Base-by-base conservation (phyloP, 495 filamentous ascomycete genomes). In the Daldinia concentrica region DNA sequence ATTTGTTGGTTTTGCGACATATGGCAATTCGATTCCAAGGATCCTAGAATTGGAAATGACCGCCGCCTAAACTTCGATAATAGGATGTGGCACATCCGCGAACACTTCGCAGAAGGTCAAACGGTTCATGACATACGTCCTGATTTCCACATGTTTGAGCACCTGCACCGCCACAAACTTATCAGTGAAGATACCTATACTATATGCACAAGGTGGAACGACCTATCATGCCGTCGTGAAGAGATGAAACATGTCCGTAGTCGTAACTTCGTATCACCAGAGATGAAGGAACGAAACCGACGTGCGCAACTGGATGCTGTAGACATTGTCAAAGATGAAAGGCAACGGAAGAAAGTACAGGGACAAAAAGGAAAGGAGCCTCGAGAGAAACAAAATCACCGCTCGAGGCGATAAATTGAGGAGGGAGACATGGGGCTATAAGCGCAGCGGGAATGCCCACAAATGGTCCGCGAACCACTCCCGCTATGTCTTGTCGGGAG, bases 1-100 rank as follows among this genome's bases (percentile, higher is more conserved):
- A 41, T 76, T 1, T 88, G 86, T 72, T 85, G 80, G 77, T 85
- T 84, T 63, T 88, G 86, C 70, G 79, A 86, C 68, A 45, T 73
- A 1, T 48, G 32, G 6, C 17, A 6, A 0, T 84, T 82, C 43
- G 66, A 74, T 29, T 56, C 71, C 14, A 54, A 43, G 14, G 7
- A 14, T 3, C 12, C 14, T 2, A 14, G 45, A 0, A 12, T 15
- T 1, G 15, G 17, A 0, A 9, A 12, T 2, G 71, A 79, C 9
- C 61, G 51, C 6, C 59, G 41, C 1, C 11, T 6, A 1, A 81
- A 74, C 30, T 84, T 84, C n/a, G 19, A 67, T 0, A 4, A 61
- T 1, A 79, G 84, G 36, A 83, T 87, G 84, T 7, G 61, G 7
- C 86, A 87, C 64, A 82, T 86, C 41, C 72, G 64, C 2, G 30